phyloP scores from a whole-genome alignment of 1,284 basidiomycete species.

The Papiliotrema nemorosa region DNA sequence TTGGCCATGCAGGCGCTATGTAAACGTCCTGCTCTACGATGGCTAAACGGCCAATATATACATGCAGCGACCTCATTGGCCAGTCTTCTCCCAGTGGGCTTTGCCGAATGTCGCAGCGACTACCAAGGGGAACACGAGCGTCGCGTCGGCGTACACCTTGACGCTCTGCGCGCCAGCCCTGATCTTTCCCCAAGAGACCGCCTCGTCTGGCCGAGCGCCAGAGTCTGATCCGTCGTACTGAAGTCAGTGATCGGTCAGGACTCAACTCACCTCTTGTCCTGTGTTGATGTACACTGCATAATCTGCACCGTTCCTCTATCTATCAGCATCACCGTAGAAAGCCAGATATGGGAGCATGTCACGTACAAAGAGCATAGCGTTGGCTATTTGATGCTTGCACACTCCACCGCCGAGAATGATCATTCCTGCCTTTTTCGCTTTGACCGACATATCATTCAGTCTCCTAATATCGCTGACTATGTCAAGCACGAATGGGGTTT shows the following conservation, averaged over 20 bases:
- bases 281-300: slow-evolving; percentile 98
- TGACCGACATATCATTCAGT: slow-evolving; percentile 85
- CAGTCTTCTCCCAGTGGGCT: slow-evolving; percentile 48
- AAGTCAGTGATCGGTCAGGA: background rate
- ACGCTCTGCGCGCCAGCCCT: slow-evolving; percentile 83
- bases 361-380: slow-evolving; percentile 94
- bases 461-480: slow-evolving; percentile 92
- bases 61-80: too few species aligned
- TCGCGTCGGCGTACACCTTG: slow-evolving; percentile 78
- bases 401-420: slow-evolving; percentile 97
- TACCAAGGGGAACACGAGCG: slow-evolving; percentile 82
- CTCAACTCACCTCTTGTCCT: slow-evolving; percentile 69
- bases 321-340: slow-evolving; percentile 7
- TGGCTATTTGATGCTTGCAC: slow-evolving; percentile 99
- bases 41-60: too few species aligned
- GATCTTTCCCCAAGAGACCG: slow-evolving; percentile 99
- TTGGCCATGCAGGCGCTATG: too few species aligned
- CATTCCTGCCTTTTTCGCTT: slow-evolving; percentile 93
- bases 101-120: slow-evolving; percentile 82
- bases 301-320: slow-evolving; percentile 92
- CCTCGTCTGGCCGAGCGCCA: slow-evolving; percentile 95
- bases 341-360: background rate
- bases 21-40: too few species aligned
- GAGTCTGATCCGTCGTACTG: slow-evolving; percentile 95
- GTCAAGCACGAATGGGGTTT: slow-evolving; percentile 74